Conservation (phyloP, 192 early-diverging fungal genomes). For the Coemansia sp. region DNA sequence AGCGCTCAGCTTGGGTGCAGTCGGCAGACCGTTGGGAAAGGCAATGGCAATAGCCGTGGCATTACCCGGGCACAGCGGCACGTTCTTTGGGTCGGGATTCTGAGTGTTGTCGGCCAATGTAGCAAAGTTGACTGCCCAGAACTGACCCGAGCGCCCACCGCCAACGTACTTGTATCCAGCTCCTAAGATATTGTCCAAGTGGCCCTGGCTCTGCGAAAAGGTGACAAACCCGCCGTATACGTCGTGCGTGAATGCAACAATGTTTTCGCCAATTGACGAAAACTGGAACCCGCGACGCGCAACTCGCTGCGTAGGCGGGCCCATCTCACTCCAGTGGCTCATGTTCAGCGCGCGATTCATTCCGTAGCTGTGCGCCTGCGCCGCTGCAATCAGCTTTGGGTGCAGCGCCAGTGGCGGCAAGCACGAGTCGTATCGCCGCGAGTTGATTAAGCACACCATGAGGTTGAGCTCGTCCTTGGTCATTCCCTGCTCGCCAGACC, state of each 20-base stretch:
- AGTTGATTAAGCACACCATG: conserved; percentile 44
- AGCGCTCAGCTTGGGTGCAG: conserved; percentile 16
- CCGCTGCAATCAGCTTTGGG: conserved; percentile 30
- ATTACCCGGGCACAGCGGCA: conserved; percentile 50
- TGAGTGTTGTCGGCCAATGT: conserved; percentile 7
- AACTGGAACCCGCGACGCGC: conserved; percentile 41
- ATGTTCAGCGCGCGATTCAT: conserved; percentile 45
- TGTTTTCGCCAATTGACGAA: conserved; percentile 28
- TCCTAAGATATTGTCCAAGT: conserved; percentile 42
- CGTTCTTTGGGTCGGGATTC: conserved; percentile 16
- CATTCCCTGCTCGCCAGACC: conserved; percentile 30
- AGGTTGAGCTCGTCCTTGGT: conserved; percentile 45
- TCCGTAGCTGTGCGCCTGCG: conserved; percentile 54
- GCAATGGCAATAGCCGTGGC: conserved; percentile 36
- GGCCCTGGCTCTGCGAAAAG: conserved; percentile 34
- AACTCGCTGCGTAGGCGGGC: conserved; percentile 19
- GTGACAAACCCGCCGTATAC: conserved; percentile 15
- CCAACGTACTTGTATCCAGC: conserved; percentile 25
- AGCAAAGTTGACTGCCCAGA: conserved; percentile 38
- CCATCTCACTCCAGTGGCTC: conserved; percentile 32
- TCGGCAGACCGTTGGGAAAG: conserved; percentile 38
- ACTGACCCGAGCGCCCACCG: conserved; percentile 50
- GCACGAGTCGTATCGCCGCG: conserved; percentile 41
- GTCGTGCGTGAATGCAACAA: conserved; percentile 20
- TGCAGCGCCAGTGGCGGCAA: conserved; percentile 40